A percentile compares a stretch with the other conserved stretches of the same genome.
Conservation (phyloP, 1,284 basidiomycete species). For the Pseudozyma tsukubaensis region DNA sequence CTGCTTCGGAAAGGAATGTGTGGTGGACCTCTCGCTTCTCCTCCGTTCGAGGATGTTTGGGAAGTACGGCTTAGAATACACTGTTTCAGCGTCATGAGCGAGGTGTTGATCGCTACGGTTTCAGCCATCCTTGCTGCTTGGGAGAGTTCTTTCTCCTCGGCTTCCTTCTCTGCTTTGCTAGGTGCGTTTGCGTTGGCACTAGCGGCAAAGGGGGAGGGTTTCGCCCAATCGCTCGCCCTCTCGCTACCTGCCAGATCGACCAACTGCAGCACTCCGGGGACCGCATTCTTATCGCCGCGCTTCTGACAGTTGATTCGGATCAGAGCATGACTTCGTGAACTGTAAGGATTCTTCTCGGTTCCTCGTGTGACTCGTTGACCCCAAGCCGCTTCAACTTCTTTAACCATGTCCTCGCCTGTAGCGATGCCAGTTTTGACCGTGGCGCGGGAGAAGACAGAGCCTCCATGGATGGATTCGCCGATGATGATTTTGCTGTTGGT, state of each 20-base stretch:
- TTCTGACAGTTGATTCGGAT: slow-evolving; percentile 22
- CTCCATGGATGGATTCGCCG: slow-evolving; percentile 25
- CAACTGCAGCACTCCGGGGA: slow-evolving; percentile 26
- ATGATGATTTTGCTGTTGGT: slow-evolving; percentile 14
- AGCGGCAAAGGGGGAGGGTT: slow-evolving; percentile 2
- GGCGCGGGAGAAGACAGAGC: slow-evolving; percentile 13
- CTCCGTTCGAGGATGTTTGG: neutral
- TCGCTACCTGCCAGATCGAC: slow-evolving; percentile 35
- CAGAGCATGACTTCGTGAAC: slow-evolving; percentile 24
- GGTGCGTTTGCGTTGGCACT: neutral
- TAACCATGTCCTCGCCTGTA: slow-evolving; percentile 7
- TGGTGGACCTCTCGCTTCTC: neutral
- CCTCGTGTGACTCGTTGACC: slow-evolving; percentile 18
- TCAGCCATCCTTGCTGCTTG: slow-evolving; percentile 23
- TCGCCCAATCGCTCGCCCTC: slow-evolving; percentile 12
- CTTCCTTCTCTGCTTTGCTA: neutral
- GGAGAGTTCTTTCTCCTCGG: slow-evolving; percentile 1
- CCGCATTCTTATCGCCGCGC: slow-evolving; percentile 17
- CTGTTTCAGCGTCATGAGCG: slow-evolving; percentile 34
- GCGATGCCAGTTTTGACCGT: slow-evolving; percentile 5
- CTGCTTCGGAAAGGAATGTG: slow-evolving; percentile 38
- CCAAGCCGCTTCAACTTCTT: slow-evolving; percentile 20
- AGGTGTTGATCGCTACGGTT: slow-evolving; percentile 39
- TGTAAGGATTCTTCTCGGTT: slow-evolving; percentile 27
- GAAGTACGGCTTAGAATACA: slow-evolving; percentile 28